Evolutionary conservation across 2,329 filamentous ascomycete genomes (phyloP).

Genomic region (Colletotrichum falcatum): DNA sequence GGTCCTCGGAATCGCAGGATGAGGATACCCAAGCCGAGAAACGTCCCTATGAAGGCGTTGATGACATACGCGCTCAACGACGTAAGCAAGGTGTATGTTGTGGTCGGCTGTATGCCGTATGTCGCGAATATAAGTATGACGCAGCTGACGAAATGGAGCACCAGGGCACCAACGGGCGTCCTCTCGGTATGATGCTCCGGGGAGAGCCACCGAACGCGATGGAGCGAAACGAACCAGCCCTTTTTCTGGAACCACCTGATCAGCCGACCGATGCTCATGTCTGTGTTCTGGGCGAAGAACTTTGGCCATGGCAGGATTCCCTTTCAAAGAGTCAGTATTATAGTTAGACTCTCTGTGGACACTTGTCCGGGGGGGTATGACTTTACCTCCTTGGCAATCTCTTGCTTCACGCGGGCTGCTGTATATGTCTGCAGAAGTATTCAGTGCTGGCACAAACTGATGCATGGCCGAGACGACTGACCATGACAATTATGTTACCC

Average conservation of each 20-base stretch:
- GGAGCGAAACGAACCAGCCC: slow-evolving; percentile 47
- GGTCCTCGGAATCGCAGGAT: slow-evolving; percentile 51
- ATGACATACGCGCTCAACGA: slow-evolving; percentile 50
- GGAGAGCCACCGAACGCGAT: slow-evolving; percentile 47
- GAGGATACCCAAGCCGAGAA: slow-evolving; percentile 52
- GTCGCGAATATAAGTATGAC: slow-evolving; percentile 52
- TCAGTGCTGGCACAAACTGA: neutral
- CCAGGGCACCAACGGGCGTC: slow-evolving; percentile 52
- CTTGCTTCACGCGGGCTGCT: slow-evolving; percentile 67
- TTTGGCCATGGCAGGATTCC: slow-evolving; percentile 64
- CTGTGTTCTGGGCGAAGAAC: slow-evolving; percentile 58
- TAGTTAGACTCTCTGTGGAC: too few species aligned
- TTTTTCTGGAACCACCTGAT: slow-evolving; percentile 48
- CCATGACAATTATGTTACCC: slow-evolving; percentile 67
- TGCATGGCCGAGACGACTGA: slow-evolving; percentile 1
- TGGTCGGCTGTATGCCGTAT: slow-evolving; percentile 43
- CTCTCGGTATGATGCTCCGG: slow-evolving; percentile 52
- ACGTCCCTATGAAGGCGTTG: slow-evolving; percentile 51
- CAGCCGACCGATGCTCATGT: slow-evolving; percentile 51
- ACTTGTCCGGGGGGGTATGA: neutral
- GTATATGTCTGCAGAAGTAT: slow-evolving; percentile 59
- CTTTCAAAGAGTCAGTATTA: slow-evolving; percentile 4
- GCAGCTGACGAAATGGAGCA: slow-evolving; percentile 51
- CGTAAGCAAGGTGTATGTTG: slow-evolving; percentile 50
- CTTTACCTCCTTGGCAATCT: slow-evolving; percentile 65